A percentile compares a stretch with the other conserved stretches of the same genome.
Evolutionary conservation across 2,329 filamentous ascomycete genomes (phyloP).

Genomic region (Alternaria conjuncta): DNA sequence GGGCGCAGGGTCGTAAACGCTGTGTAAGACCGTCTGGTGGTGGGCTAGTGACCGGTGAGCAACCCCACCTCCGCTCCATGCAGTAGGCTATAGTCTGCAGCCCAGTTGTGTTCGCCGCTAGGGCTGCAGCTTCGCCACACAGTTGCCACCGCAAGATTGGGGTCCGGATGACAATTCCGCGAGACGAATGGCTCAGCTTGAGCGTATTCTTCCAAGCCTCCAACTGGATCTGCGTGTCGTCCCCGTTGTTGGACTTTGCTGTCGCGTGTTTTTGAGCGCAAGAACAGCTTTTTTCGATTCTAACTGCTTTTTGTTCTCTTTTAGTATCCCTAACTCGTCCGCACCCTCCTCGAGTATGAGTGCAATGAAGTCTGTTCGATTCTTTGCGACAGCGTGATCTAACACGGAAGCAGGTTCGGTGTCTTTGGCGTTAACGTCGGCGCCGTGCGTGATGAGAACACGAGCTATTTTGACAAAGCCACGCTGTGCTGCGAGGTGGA

Average conservation of each 20-base stretch:
- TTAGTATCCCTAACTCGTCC: constrained; percentile 13
- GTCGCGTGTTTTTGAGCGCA: not conserved
- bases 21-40: not conserved
- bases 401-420: constrained; percentile 18
- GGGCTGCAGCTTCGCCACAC: not conserved
- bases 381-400: constrained; percentile 20
- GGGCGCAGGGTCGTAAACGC: not conserved
- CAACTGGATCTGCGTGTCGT: not conserved
- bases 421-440: constrained; percentile 25
- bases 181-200: not conserved
- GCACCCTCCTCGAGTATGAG: constrained; percentile 14
- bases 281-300: constrained; percentile 16
- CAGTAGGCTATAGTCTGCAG: not conserved
- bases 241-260: not conserved
- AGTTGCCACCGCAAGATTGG: not conserved
- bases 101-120: not conserved
- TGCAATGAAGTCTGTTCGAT: constrained; percentile 15
- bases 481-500: constrained; percentile 21
- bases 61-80: not conserved
- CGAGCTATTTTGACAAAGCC: constrained; percentile 18
- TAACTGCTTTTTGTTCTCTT: constrained; percentile 11
- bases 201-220: not conserved
- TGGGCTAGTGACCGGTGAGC: not conserved
- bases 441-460: constrained; percentile 13
- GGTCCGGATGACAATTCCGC: not conserved